Evolutionary conservation across 805 yeast genomes (phyloP), one percentile per base, ranked within the genome.

Genomic region (Candida cerambycidarum): DNA sequence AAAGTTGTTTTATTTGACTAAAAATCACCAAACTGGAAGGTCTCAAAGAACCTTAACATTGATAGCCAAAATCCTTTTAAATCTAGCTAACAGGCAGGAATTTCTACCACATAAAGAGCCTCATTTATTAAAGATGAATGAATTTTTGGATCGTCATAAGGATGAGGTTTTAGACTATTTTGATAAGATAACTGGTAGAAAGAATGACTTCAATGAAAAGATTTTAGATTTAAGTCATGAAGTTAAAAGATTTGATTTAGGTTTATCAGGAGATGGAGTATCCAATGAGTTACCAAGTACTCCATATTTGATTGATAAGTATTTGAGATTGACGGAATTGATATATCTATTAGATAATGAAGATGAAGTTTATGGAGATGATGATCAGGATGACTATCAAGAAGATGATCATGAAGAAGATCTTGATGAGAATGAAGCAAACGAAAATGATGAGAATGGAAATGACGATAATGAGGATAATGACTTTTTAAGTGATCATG

Each of bases 31-130:
- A 45, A 73, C 81, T 7, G 88, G 89, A 1, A 71, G 72, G 9
- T 72, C 82, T 1, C 90, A 89, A 50, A 72, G 96, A 45, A 85
- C 96, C 0, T 63, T 92, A 35, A 89, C 96, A 0, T 63, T 90
- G 16, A 70, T 90, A 4, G 89, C 97, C 8, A 92, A 92, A 57
- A 73, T 83, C 5, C 58, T 92, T 25, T 75, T 90, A 61, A 85
- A 85, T 21, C 74, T 92, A 46, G 88, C 96, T 2, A 92, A 85
- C 50, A 65, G 95, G 36, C 79, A 83, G 16, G 62, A 63, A 37
- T 89, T 93, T 61, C 66, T 66, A n/a, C 84, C 87, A 7, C 80
- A 82, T 36, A 92, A 90, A 55, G 98, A 92, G 55, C 89, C 93
- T 0, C 88, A 83, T 71, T 68, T 92, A 63, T 69, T 76, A 14